Evolutionary conservation across 345 rosid genomes (phyloP).

Genomic region (Melaleuca alternifolia): DNA sequence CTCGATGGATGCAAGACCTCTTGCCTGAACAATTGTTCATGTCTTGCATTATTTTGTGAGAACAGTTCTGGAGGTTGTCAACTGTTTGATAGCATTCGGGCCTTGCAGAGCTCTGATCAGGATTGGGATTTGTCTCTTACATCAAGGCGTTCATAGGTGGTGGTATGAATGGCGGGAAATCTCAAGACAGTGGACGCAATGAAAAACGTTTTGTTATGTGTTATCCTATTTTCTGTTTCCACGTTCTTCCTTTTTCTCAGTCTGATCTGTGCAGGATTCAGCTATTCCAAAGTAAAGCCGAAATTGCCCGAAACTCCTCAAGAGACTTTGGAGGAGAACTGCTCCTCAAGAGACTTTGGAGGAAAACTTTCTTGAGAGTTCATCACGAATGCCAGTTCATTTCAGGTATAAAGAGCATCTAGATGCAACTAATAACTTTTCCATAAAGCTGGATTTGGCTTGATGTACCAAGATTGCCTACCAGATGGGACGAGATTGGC

Average conservation of each 20-base stretch:
- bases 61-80: conserved; percentile 55
- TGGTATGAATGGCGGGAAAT: conserved; percentile 3
- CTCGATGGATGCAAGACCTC: conserved; percentile 55
- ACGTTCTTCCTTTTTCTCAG: conserved; percentile 36
- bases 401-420: conserved; percentile 70
- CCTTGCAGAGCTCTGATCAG: conserved; percentile 26
- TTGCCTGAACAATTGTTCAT: conserved; percentile 62
- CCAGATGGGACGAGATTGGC: conserved; percentile 70
- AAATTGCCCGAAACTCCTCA: conserved; percentile 19
- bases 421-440: conserved; percentile 67
- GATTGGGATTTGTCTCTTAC: conserved; percentile 32
- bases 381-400: conserved; percentile 72
- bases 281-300: conserved; percentile 30
- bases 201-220: conserved; percentile 24
- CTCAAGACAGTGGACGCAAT: conserved; percentile 13
- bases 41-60: conserved; percentile 64
- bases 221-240: conserved; percentile 35
- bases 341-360: too few species aligned
- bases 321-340: conserved; percentile 52
- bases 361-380: conserved; percentile 49
- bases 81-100: conserved; percentile 56
- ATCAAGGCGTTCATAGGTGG: conserved; percentile 35
- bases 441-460: conserved; percentile 79
- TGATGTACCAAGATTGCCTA: conserved; percentile 66
- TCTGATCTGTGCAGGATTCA: conserved; percentile 32